Evolutionary conservation across 768 basidiomycete species (phyloP), one percentile per base, ranked within the genome.

Genomic region (Lactarius trivialis): DNA sequence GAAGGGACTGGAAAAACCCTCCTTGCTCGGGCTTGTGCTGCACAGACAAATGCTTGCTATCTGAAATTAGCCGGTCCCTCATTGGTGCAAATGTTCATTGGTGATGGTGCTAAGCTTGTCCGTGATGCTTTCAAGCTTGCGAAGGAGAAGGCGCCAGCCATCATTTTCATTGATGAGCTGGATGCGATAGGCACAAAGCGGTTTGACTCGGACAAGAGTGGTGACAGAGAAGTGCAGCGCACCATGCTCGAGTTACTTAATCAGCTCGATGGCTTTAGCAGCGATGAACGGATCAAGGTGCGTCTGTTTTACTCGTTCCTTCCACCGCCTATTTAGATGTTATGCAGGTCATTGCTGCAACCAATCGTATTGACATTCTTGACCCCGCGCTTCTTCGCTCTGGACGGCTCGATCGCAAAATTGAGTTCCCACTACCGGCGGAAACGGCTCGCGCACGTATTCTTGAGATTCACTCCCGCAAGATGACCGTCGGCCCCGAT

Each of bases 181-280:
- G 96, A 98, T 73, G 95, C 95, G n/a, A 96, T 98, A 68, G 96
- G 96, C 45, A 98, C 96, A 12, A 98, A 98, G 73, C 90, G 97
- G 8, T 98, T 98, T 71, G 97, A 99, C 71, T 94, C 91, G 19
- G 96, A 98, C 75, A 99, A 98, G 82, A 92, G 92, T 70, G 97
- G 97, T 65, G 97, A 99, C 74, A 85, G 97, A 72, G 97, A 99
- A 73, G 97, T 99, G n/a, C 97, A 99, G 75, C 79, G 97, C 65
- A 99, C 97, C n/a, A 99, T 99, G 97, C 79, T 99, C 71, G 97
- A 99, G 73, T 81, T 99, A 50, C 83, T 99, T 65, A 99, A 99
- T 74, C 97, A 99, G 75, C 79, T 98, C 48, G 97, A 99, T 70
- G 97, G 97, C 33, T 99, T 99, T 76, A 89, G 92, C 63, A 94